These are phyloP conservation scores for Chrysoporthe cubensis DNA, from an alignment of 2,329 filamentous ascomycete genomes.

Conservation along the genomic window DNA sequence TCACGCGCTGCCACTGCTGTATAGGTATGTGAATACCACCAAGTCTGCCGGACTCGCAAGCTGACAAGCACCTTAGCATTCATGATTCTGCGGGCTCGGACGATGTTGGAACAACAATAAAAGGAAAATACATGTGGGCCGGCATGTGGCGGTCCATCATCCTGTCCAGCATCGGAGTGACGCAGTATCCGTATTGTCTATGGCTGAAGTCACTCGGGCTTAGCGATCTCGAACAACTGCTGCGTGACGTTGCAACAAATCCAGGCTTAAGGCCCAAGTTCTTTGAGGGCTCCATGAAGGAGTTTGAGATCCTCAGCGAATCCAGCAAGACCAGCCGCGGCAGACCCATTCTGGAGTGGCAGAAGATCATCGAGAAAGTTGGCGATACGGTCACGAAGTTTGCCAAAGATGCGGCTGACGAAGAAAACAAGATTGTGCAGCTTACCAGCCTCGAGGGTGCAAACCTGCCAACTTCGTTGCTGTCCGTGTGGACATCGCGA, in stretches of 20 bases:
- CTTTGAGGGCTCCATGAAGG: constrained; percentile 46
- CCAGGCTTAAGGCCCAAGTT: constrained; percentile 39
- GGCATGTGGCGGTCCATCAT: constrained; percentile 71
- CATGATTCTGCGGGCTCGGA: constrained; percentile 50
- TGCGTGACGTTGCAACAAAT: constrained; percentile 54
- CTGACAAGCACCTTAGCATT: constrained; percentile 41
- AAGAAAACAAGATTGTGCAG: constrained; percentile 49
- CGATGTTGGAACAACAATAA: constrained; percentile 43
- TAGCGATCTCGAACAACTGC: constrained; percentile 60
- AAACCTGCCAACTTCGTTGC: constrained; percentile 50
- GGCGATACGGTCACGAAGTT: constrained; percentile 60
- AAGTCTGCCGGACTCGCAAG: not conserved
- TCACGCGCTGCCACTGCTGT: constrained; percentile 64
- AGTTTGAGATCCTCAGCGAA: constrained; percentile 37
- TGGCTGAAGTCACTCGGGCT: constrained; percentile 69
- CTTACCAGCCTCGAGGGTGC: constrained; percentile 63
- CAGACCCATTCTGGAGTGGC: constrained; percentile 38
- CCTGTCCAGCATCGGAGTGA: constrained; percentile 64
- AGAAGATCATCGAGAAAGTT: constrained; percentile 51
- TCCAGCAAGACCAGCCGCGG: constrained; percentile 32
- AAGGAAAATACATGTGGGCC: constrained; percentile 55
- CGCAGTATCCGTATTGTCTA: constrained; percentile 69
- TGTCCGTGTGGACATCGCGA: constrained; percentile 63
- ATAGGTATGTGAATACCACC: constrained; percentile 54
- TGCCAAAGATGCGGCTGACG: constrained; percentile 43